A percentile compares a stretch with the other conserved stretches of the same genome.
Evolutionary conservation across 2,329 filamentous ascomycete genomes (phyloP).

Genomic region (Ceratocystiopsis sp.): DNA sequence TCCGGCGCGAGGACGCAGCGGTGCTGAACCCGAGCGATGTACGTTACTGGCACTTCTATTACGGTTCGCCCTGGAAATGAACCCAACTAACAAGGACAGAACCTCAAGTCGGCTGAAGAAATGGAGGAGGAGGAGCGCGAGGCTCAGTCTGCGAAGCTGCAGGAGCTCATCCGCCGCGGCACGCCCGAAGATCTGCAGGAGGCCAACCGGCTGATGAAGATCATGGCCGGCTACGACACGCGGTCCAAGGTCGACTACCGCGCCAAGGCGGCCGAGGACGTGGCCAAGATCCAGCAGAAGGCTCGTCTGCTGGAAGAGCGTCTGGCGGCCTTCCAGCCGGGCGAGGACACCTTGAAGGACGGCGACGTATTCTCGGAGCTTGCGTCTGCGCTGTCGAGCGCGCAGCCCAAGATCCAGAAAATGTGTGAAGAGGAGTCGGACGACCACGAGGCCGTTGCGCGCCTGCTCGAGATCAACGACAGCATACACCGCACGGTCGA

Average conservation of each 20-base stretch:
- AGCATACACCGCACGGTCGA: constrained; percentile 96
- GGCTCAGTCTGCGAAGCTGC: constrained; percentile 93
- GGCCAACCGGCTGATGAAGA: constrained; percentile 88
- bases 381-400: constrained; percentile 72
- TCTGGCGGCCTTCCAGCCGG: constrained; percentile 64
- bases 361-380: constrained; percentile 66
- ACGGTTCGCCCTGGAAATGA: too few species aligned
- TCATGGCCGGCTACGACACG: constrained; percentile 96
- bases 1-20: constrained; percentile 83
- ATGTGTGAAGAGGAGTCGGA: constrained; percentile 99
- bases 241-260: constrained; percentile 93
- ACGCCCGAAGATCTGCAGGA: constrained; percentile 88
- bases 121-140: constrained; percentile 96
- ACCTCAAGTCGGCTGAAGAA: constrained; percentile 87
- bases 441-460: constrained; percentile 87
- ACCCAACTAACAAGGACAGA: constrained; percentile 31
- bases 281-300: constrained; percentile 89
- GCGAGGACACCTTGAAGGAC: constrained; percentile 52
- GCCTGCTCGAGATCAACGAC: constrained; percentile 93
- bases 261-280: constrained; percentile 91
- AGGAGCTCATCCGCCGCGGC: constrained; percentile 86
- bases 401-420: constrained; percentile 96
- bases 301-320: constrained; percentile 84
- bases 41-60: constrained; percentile 22
- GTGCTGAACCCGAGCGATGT: constrained; percentile 95